A percentile compares a stretch with the other conserved stretches of the same genome.
Evolutionary conservation across 768 basidiomycete genomes (phyloP).

Genomic region (Dentipellis sp.): DNA sequence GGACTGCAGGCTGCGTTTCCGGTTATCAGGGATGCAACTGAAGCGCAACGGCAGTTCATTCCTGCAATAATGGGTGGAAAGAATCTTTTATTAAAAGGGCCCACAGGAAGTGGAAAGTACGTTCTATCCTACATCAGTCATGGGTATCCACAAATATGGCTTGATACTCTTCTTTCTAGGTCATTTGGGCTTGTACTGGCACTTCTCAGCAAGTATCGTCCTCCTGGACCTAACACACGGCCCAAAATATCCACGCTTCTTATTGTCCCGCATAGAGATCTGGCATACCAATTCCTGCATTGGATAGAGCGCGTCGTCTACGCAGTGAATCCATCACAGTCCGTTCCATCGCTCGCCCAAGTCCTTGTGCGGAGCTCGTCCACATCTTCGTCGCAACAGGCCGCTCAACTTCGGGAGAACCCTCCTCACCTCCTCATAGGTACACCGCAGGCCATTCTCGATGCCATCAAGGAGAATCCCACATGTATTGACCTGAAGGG

Average conservation of each 20-base stretch:
- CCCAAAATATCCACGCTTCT: conserved; percentile 5
- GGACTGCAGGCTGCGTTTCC: conserved; percentile 56
- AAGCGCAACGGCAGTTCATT: conserved; percentile 50
- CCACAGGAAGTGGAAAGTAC: conserved; percentile 76
- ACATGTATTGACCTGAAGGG: conserved; percentile 34
- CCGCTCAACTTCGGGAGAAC: conserved; percentile 15
- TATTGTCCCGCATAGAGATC: conserved; percentile 10
- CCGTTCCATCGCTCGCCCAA: conserved; percentile 41
- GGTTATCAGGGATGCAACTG: conserved; percentile 45
- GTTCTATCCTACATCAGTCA: conserved; percentile 16
- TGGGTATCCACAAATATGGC: neutral
- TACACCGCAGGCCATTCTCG: conserved; percentile 62
- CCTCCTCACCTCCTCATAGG: conserved; percentile 63
- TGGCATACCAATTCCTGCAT: conserved; percentile 6
- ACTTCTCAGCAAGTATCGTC: conserved; percentile 47
- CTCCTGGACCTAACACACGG: neutral
- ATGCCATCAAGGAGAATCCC: conserved; percentile 37
- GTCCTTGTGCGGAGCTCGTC: conserved; percentile 50
- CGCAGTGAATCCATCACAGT: neutral
- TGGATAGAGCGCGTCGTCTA: conserved; percentile 6
- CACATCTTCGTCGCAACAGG: conserved; percentile 22
- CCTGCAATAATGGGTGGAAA: conserved; percentile 45
- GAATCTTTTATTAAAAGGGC: conserved; percentile 60
- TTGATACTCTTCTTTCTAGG: conserved; percentile 27
- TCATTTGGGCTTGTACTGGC: conserved; percentile 66